phyloP scores from a whole-genome alignment of 2,329 filamentous ascomycete genomes.

The Talaromyces verruculosus region DNA sequence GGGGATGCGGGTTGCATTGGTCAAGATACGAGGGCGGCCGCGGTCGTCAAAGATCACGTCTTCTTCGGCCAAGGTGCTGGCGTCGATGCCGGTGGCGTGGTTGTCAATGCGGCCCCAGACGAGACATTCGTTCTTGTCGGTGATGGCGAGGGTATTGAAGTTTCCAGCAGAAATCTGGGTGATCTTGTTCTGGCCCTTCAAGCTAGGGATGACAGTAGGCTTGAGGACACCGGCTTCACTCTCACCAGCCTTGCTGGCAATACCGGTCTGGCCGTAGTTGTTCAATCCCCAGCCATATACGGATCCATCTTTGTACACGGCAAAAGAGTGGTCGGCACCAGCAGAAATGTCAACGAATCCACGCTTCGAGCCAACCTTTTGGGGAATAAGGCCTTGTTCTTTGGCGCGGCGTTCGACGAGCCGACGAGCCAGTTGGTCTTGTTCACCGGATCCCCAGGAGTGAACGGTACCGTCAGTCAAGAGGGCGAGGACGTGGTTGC shows the following conservation, averaged over 20 bases:
- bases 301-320: conserved; percentile 62
- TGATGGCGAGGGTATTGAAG: conserved; percentile 67
- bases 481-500: conserved; percentile 55
- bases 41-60: conserved; percentile 61
- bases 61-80: conserved; percentile 49
- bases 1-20: conserved; percentile 36
- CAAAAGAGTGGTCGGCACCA: conserved; percentile 76
- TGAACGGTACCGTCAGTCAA: conserved; percentile 56
- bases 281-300: conserved; percentile 80
- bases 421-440: conserved; percentile 64
- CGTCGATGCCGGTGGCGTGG: conserved; percentile 56
- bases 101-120: conserved; percentile 59
- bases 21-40: conserved; percentile 64
- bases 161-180: conserved; percentile 65
- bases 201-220: conserved; percentile 62
- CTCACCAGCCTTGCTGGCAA: conserved; percentile 59
- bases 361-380: conserved; percentile 54
- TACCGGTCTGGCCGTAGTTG: conserved; percentile 75
- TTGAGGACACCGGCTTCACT: conserved; percentile 66
- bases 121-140: conserved; percentile 52
- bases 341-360: conserved; percentile 60
- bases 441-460: conserved; percentile 62
- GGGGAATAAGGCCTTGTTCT: conserved; percentile 51
- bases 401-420: conserved; percentile 54
- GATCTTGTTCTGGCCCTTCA: conserved; percentile 60